These are phyloP conservation scores for Malassezia dermatis DNA, from an alignment of 1,284 basidiomycete genomes.

Conservation along the genomic window DNA sequence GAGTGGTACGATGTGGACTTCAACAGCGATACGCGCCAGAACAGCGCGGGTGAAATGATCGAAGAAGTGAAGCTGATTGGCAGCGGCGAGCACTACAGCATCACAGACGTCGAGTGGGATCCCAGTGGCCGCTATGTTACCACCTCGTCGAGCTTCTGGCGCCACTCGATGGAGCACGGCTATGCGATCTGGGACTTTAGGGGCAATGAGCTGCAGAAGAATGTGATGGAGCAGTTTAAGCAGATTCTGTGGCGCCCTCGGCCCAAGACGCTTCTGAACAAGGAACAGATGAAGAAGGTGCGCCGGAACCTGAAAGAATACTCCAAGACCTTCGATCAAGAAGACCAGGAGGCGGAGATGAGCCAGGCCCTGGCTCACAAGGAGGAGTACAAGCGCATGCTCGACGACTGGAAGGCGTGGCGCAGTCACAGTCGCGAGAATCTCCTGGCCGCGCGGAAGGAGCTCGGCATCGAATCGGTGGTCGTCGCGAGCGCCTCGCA, in stretches of 20 bases:
- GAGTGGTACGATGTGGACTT: slow-evolving; percentile 99
- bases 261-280: slow-evolving; percentile 72
- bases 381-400: slow-evolving; percentile 76
- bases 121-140: slow-evolving; percentile 87
- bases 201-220: slow-evolving; percentile 79
- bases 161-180: slow-evolving; percentile 89
- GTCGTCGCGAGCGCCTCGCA: slow-evolving; percentile 26
- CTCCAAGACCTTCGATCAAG: slow-evolving; percentile 86
- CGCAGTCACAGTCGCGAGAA: slow-evolving; percentile 39
- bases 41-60: slow-evolving; percentile 59
- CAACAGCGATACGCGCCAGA: slow-evolving; percentile 56
- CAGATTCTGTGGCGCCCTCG: slow-evolving; percentile 97
- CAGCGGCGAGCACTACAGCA: slow-evolving; percentile 89
- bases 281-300: slow-evolving; percentile 78
- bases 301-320: slow-evolving; percentile 85
- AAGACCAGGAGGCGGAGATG: slow-evolving; percentile 88
- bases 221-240: slow-evolving; percentile 88
- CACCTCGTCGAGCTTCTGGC: slow-evolving; percentile 89
- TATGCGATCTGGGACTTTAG: slow-evolving; percentile 97
- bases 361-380: slow-evolving; percentile 86
- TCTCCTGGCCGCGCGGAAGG: slow-evolving; percentile 27
- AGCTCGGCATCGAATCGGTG: slow-evolving; percentile 22
- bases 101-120: slow-evolving; percentile 98
- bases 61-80: slow-evolving; percentile 71
- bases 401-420: slow-evolving; percentile 99